phyloP scores from a whole-genome alignment of 106 monocot species.

The Apostasia ramifera region DNA sequence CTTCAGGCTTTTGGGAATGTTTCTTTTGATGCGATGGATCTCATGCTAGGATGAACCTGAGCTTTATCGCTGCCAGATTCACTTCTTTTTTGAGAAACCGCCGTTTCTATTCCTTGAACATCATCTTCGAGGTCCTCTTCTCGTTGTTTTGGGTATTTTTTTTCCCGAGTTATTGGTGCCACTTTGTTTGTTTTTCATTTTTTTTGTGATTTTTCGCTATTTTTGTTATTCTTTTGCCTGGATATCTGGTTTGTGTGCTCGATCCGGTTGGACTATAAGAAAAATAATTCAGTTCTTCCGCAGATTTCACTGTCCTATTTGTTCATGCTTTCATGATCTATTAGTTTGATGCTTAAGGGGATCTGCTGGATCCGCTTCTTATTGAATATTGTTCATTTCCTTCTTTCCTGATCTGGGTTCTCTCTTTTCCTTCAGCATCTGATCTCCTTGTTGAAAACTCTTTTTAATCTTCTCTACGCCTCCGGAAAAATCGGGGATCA shows the following conservation, averaged over 20 bases:
- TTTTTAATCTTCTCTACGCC: no score
- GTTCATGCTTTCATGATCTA: not conserved
- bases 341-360: not conserved
- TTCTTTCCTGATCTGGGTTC: not conserved
- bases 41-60: not conserved
- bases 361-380: conserved; percentile 1
- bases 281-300: not conserved
- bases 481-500: not conserved
- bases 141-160: not conserved
- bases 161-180: not conserved
- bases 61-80: conserved; percentile 3
- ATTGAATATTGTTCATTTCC: not conserved
- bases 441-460: not conserved
- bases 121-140: not conserved
- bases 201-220: not conserved
- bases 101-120: not conserved
- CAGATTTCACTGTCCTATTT: not conserved
- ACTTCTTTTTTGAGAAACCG: not conserved
- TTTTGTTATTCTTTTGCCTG: not conserved
- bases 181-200: not conserved
- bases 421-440: not conserved
- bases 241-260: not conserved
- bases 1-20: not conserved
- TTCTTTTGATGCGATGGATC: not conserved
- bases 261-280: not conserved